Conservation (phyloP, 257 asterid species). For the Solanum verrucosum region DNA sequence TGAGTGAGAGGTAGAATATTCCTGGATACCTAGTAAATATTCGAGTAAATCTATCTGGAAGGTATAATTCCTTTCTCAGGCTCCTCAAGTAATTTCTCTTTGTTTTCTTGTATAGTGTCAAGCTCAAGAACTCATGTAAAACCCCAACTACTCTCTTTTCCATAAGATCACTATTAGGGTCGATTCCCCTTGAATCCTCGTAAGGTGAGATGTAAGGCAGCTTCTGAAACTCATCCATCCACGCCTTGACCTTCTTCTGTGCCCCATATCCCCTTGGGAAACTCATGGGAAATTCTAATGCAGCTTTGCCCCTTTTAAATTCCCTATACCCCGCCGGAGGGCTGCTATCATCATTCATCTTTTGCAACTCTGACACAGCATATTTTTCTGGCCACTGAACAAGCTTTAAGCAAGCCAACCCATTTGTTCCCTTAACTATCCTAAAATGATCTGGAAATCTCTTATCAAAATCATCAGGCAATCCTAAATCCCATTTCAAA, state of each 20-base stretch:
- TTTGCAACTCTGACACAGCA: conserved; percentile 66
- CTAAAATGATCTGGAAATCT: conserved; percentile 56
- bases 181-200: conserved; percentile 71
- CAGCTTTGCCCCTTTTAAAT: conserved; percentile 74
- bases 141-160: conserved; percentile 96
- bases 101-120: conserved; percentile 81
- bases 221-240: conserved; percentile 98
- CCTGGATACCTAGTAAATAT: conserved; percentile 73
- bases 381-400: conserved; percentile 58
- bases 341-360: conserved; percentile 33
- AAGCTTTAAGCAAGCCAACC: conserved; percentile 61
- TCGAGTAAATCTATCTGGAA: conserved; percentile 84
- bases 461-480: conserved; percentile 71
- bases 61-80: conserved; percentile 72
- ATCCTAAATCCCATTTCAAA: conserved; percentile 87
- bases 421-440: conserved; percentile 51
- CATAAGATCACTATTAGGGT: conserved; percentile 82
- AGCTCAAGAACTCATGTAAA: conserved; percentile 65
- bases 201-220: conserved; percentile 92
- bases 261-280: conserved; percentile 94
- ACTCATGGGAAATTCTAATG: conserved; percentile 80
- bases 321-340: conserved; percentile 30
- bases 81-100: conserved; percentile 83
- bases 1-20: conserved; percentile 48
- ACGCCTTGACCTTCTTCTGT: conserved; percentile 80